Evolutionary conservation across 345 rosid species (phyloP).

Genomic region (Eucalyptus polyanthemos): DNA sequence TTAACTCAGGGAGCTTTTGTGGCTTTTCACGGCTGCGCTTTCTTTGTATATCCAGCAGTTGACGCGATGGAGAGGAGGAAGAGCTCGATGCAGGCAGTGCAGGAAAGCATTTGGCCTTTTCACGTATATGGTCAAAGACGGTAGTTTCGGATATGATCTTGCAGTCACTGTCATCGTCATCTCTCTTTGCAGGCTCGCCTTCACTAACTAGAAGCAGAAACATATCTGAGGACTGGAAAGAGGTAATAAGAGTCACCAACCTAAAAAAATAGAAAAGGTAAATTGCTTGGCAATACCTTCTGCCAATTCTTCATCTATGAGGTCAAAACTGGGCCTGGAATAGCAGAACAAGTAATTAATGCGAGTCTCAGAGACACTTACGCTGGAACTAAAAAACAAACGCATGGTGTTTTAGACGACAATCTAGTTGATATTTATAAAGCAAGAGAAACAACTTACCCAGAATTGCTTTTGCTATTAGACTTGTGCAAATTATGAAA

Average conservation of each 20-base stretch:
- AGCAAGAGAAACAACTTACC: slow-evolving; percentile 17
- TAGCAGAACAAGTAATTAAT: not conserved
- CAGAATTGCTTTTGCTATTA: slow-evolving; percentile 4
- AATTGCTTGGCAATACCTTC: slow-evolving; percentile 32
- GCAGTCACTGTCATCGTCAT: slow-evolving; percentile 28
- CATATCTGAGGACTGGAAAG: not conserved
- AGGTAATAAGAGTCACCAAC: not conserved
- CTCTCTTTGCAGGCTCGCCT: slow-evolving; percentile 20
- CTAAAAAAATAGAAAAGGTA: not conserved
- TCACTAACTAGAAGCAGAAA: not conserved
- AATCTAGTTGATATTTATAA: not conserved
- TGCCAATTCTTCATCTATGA: slow-evolving; percentile 68
- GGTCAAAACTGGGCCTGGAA: slow-evolving; percentile 89
- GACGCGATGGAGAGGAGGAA: slow-evolving; percentile 16
- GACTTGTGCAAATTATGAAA: slow-evolving; percentile 3
- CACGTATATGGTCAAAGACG: slow-evolving; percentile 74
- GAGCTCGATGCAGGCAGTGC: slow-evolving; percentile 21
- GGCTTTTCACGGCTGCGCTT: slow-evolving; percentile 22
- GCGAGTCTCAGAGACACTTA: not conserved
- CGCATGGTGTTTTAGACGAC: not conserved
- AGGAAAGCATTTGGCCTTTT: slow-evolving; percentile 71
- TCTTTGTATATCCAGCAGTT: slow-evolving; percentile 27
- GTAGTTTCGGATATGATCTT: slow-evolving; percentile 40
- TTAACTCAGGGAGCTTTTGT: slow-evolving; percentile 9
- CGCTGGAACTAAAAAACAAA: not conserved